These are phyloP conservation scores for Cystobasidium tubakii DNA, from an alignment of 768 basidiomycete genomes.

Conservation along the genomic window DNA sequence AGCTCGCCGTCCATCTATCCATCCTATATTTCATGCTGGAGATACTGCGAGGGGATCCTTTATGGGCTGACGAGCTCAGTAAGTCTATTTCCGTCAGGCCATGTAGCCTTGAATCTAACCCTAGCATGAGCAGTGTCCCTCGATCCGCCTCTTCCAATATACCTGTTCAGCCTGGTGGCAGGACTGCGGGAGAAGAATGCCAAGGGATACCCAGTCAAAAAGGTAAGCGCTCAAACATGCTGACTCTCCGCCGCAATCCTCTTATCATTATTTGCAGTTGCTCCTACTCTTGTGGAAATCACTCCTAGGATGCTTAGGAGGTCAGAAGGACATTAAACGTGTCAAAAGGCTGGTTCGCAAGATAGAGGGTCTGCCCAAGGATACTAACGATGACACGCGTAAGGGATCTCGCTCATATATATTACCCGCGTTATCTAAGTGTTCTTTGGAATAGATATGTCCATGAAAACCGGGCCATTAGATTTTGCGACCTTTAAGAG, in stretches of 20 bases:
- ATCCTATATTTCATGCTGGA: conserved; percentile 94
- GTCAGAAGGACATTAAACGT: conserved; percentile 73
- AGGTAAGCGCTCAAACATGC: conserved; percentile 55
- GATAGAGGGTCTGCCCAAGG: conserved; percentile 63
- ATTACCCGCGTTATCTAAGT: too few species aligned
- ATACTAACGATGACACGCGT: conserved; percentile 1
- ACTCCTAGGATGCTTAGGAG: conserved; percentile 83
- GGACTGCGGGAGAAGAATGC: conserved; percentile 85
- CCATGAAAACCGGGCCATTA: conserved; percentile 75
- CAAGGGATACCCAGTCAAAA: conserved; percentile 94
- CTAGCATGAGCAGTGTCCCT: conserved; percentile 65
- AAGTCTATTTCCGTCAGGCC: conserved; percentile 50
- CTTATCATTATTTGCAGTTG: conserved; percentile 56
- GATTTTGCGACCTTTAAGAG: conserved; percentile 83
- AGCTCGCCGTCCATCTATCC: conserved; percentile 85
- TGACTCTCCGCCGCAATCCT: too few species aligned
- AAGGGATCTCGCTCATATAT: neutral
- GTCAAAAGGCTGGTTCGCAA: conserved; percentile 82
- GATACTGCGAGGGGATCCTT: conserved; percentile 83
- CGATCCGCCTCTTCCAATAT: conserved; percentile 87
- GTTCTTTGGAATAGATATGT: conserved; percentile 49
- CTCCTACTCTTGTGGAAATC: conserved; percentile 93
- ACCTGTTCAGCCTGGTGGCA: conserved; percentile 83
- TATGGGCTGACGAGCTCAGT: conserved; percentile 96
- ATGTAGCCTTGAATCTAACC: conserved; percentile 37